Evolutionary conservation across 345 rosid species (phyloP), one percentile per base, ranked within the genome.

Genomic region (Citropsis articulata): DNA sequence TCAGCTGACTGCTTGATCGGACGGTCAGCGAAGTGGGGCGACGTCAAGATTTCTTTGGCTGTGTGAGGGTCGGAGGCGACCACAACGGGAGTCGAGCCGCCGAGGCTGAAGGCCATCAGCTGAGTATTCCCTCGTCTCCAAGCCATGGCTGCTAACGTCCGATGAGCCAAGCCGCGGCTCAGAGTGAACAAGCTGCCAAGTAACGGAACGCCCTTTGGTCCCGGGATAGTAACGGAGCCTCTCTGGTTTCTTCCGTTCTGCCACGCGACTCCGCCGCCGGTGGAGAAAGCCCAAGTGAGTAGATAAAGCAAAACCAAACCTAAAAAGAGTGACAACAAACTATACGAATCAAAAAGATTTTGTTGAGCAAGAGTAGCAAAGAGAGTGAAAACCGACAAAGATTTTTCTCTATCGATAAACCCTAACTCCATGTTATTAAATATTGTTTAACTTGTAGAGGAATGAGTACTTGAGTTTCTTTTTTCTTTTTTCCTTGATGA

Each of bases 91-190:
- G 98, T 88, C 0, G 86, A 83, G 38, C 93, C 93, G 8, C 95
- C 98, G 9, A 95, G 92, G 81, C 98, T 95, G 66, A 95, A 82
- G 40, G 98, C 98, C 97, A 91, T 91, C 81, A 95, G 92, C 63
- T 90, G 84, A 6, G 82, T 77, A 57, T 73, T 84, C 30, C 75
- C 69, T 6, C 85, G 69, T 71, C 63, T 60, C 87, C 88, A 79
- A 70, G 98, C 93, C 86, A 87, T 79, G 80, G 95, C 80, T 9
- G 97, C 95, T 9, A 93, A 75, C 16, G 87, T 69, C 28, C 92
- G 90, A 81, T 93, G 97, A 36, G 98, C 89, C 42, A 95, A 80
- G 38, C 95, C 93, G 0, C 91, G 80, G 83, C 91, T 85, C 16
- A 95, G 80, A 45, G 89, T 78, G 53, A 93, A 84, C 64, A 94